phyloP scores from a whole-genome alignment of 83 land plant genomes.

The Picea mariana region DNA sequence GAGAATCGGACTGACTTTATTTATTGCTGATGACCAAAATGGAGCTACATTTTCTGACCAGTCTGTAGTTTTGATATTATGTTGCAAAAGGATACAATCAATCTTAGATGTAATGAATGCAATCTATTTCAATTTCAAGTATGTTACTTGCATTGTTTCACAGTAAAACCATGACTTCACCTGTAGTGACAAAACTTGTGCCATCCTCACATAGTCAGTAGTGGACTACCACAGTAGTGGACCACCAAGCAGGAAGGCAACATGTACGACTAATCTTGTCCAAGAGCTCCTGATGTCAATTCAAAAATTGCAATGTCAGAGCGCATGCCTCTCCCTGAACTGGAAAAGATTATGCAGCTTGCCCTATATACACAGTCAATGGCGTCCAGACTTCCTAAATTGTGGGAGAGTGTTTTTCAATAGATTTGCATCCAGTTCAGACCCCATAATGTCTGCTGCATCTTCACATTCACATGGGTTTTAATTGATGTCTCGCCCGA shows the following conservation, averaged over 20 bases:
- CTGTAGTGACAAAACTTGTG: conserved; percentile 58
- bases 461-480: too few species aligned
- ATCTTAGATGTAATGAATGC: not conserved
- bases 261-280: conserved; percentile 19
- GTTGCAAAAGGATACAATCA: conserved; percentile 5
- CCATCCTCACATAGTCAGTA: conserved; percentile 72
- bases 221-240: conserved; percentile 79
- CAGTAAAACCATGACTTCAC: conserved; percentile 27
- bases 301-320: too few species aligned
- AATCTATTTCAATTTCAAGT: not conserved
- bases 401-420: not conserved
- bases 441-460: conserved; percentile 55
- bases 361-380: not conserved
- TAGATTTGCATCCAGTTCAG: too few species aligned
- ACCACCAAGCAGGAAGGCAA: conserved; percentile 88
- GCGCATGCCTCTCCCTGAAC: too few species aligned
- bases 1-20: too few species aligned
- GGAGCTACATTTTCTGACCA: too few species aligned
- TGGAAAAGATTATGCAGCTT: conserved; percentile 73
- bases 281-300: too few species aligned
- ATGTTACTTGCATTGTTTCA: too few species aligned
- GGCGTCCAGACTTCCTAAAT: conserved; percentile 16
- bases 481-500: too few species aligned
- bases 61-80: conserved; percentile 59
- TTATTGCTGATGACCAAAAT: too few species aligned